Percentiles rank a stretch among this genome's conserved stretches.
Conservation (phyloP, 129 eudicot species). For the carrot (Daucus carota) region DH1_v3.0 NC_030384.2:22728501-22729000, state of each 20-base stretch:
- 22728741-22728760: conserved; percentile 38
- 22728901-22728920: too few relatives aligned
- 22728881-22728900: too few relatives aligned
- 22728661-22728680: conserved; percentile 3
- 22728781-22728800: too few relatives aligned
- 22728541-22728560: conserved; percentile 34
- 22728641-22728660: conserved; percentile 9
- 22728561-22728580: conserved; percentile 12
- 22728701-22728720: conserved; percentile 31
- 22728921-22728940: too few relatives aligned
- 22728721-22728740: conserved; percentile 40
- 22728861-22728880: too few relatives aligned
- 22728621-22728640: conserved; percentile 36
- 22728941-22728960: too few relatives aligned
- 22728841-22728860: too few relatives aligned
- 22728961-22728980: too few relatives aligned
- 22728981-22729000: too few relatives aligned
- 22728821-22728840: too few relatives aligned
- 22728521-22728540: conserved; percentile 35
- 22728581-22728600: conserved; percentile 15
- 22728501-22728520: conserved; percentile 18
- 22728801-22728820: neutral
- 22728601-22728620: conserved; percentile 45
- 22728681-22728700: neutral
- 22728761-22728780: neutral